Conservation (phyloP, 805 yeast genomes). For the Kodamaea fukazawae region DNA sequence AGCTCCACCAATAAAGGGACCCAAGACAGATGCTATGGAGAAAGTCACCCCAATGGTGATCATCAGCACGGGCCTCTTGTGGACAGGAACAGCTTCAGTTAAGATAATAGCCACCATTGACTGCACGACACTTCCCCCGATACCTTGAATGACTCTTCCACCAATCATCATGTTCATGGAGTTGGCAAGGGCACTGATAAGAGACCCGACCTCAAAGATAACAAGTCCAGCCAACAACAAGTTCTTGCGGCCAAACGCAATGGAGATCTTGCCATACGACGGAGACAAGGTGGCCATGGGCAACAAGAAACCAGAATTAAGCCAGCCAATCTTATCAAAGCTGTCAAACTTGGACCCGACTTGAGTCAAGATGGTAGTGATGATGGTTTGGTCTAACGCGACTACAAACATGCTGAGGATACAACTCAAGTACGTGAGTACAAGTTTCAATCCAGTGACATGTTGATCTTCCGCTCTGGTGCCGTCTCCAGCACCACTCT, state of each 20-base stretch:
- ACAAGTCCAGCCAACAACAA: constrained; percentile 46
- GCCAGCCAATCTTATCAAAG: constrained; percentile 57
- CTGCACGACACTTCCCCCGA: constrained; percentile 69
- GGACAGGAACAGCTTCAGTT: constrained; percentile 51
- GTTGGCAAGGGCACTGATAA: constrained; percentile 51
- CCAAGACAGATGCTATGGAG: constrained; percentile 21
- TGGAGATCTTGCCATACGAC: constrained; percentile 56
- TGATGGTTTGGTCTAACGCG: constrained; percentile 60
- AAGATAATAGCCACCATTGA: constrained; percentile 53
- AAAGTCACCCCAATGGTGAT: constrained; percentile 18
- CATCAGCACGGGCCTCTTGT: constrained; percentile 18
- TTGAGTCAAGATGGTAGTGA: constrained; percentile 46
- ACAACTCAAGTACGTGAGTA: constrained; percentile 25
- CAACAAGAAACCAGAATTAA: constrained; percentile 51
- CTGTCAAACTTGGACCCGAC: constrained; percentile 49
- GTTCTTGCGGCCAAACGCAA: constrained; percentile 55
- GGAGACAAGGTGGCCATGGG: constrained; percentile 53
- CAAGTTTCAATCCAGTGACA: constrained; percentile 25
- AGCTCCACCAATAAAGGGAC: constrained; percentile 27
- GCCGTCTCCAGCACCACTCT: constrained; percentile 43
- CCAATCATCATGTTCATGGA: constrained; percentile 61
- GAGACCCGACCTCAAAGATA: constrained; percentile 60
- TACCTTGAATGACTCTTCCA: constrained; percentile 67
- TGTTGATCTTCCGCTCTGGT: constrained; percentile 35
- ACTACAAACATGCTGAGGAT: constrained; percentile 32